Base-by-base conservation (phyloP, 2,329 filamentous ascomycete species). In the Parastagonospora avenae region DNA sequence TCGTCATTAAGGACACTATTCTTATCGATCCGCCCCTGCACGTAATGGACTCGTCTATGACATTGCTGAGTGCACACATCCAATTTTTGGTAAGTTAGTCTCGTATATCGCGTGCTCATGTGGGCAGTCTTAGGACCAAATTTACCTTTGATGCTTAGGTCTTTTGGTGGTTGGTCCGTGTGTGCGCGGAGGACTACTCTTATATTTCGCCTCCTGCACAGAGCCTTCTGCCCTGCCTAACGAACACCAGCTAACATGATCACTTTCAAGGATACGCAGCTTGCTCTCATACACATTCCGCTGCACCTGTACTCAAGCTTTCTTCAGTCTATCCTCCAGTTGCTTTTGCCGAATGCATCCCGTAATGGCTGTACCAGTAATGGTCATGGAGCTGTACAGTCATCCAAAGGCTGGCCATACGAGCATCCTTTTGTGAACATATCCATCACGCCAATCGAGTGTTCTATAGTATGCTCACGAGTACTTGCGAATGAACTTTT, bases 251-350 rank as follows among this genome's bases (percentile, higher is more conserved):
- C 69, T 74, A 60, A 73, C 68, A 72, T 77, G 71, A 60, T 69
- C 52, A 55, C 60, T 48, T 64, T 62, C 32, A 77, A 97, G 94
- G 89, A 96, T 67, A 91, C 91, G 61, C 88, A 87, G 57, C 85
- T 96, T 64, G 91, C 87, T 66, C 82, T 99, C 54, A 91, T 97
- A 67, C 92, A 97, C 73, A 92, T 97, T 51, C 92, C 93, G 1
- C 78, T 95, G 54, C 80, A 87, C 47, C 82, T 94, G 41, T 86
- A 96, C 74, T 80, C 88, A 4, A 83, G 82, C 57, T 91, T 97
- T 63, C 78, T 97, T 12, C 91, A 95, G 68, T 87, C 92, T 2
- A 92, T 97, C 59, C 80, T 97, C n/a, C 86, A 87, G 61, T 82
- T 96, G 33, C 82, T 97, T 39, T 84, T 95, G 48, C 91, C 92